Percentiles rank a stretch among this genome's conserved stretches.
phyloP scores from a whole-genome alignment of 257 asterid species.

The Capsicum baccatum region DNA sequence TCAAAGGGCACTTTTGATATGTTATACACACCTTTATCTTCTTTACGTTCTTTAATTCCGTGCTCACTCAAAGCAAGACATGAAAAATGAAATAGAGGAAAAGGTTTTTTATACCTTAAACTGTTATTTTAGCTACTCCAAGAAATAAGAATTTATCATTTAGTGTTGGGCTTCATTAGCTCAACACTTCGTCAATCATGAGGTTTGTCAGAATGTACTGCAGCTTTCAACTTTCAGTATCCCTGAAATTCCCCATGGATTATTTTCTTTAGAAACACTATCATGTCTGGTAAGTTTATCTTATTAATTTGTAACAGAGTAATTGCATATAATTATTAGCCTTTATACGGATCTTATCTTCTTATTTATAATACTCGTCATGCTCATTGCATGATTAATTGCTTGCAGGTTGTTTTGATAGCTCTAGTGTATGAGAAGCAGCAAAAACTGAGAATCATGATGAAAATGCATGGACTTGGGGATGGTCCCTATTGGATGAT shows the following conservation, averaged over 20 bases:
- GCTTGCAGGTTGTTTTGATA: slow-evolving; percentile 70
- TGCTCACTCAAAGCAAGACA: not conserved
- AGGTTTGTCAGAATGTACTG: not conserved
- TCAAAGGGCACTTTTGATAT: not conserved
- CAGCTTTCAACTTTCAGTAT: not conserved
- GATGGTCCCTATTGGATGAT: slow-evolving; percentile 99
- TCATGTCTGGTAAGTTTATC: not conserved
- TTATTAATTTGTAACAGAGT: not conserved
- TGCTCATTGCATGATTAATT: slow-evolving; percentile 32
- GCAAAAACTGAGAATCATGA: slow-evolving; percentile 86
- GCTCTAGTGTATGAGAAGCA: slow-evolving; percentile 89
- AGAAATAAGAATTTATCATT: not conserved
- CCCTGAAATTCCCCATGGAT: not conserved
- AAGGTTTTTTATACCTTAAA: too few species aligned
- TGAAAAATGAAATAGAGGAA: too few species aligned
- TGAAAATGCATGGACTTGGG: slow-evolving; percentile 99
- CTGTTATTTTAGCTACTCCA: too few species aligned
- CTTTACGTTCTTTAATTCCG: not conserved
- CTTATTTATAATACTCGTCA: not conserved
- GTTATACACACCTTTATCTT: not conserved
- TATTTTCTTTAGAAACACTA: not conserved
- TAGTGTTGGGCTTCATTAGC: not conserved
- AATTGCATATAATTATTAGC: not conserved
- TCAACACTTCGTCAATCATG: not conserved
- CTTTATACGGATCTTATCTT: not conserved